phyloP scores from a whole-genome alignment of 2,329 filamentous ascomycete species.

The Fusarium camptoceras region DNA sequence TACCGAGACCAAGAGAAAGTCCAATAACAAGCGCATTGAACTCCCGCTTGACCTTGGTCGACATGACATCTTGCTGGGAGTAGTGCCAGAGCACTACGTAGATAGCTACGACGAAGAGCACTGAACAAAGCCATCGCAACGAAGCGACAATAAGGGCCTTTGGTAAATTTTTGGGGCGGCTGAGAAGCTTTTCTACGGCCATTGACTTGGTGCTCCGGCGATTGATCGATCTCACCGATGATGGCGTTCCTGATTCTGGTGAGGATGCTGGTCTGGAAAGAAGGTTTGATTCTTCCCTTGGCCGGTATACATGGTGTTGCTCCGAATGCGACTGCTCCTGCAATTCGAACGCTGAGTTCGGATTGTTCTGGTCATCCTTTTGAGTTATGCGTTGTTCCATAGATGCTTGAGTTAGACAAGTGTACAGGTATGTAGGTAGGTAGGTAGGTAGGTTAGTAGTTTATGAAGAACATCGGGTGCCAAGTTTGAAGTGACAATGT shows the following conservation, averaged over 20 bases:
- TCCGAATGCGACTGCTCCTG: not conserved
- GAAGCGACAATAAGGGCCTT: conserved; percentile 27
- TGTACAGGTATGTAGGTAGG: too few relatives aligned
- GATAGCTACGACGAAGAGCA: conserved; percentile 31
- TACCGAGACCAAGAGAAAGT: conserved; percentile 49
- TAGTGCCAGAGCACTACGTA: conserved; percentile 34
- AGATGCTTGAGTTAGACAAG: too few relatives aligned
- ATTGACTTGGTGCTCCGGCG: not conserved
- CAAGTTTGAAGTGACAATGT: not conserved
- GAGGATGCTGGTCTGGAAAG: conserved; percentile 9
- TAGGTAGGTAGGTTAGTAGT: too few relatives aligned
- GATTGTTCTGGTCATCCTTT: not conserved
- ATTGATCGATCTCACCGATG: not conserved
- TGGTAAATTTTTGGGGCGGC: conserved; percentile 22
- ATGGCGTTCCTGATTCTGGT: not conserved
- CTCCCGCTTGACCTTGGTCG: conserved; percentile 50
- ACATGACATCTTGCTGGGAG: conserved; percentile 30
- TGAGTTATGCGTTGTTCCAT: not conserved
- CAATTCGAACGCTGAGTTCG: conserved; percentile 6
- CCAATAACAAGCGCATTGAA: conserved; percentile 60
- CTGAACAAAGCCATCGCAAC: conserved; percentile 34
- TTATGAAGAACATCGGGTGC: not conserved
- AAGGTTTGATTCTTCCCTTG: conserved; percentile 23
- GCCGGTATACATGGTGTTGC: not conserved
- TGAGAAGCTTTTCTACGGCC: conserved; percentile 2